Percentiles rank a stretch among this genome's conserved stretches.
These are phyloP conservation scores for Meredithiella fracta DNA, from an alignment of 2,329 filamentous ascomycete genomes.

Conservation along the genomic window DNA sequence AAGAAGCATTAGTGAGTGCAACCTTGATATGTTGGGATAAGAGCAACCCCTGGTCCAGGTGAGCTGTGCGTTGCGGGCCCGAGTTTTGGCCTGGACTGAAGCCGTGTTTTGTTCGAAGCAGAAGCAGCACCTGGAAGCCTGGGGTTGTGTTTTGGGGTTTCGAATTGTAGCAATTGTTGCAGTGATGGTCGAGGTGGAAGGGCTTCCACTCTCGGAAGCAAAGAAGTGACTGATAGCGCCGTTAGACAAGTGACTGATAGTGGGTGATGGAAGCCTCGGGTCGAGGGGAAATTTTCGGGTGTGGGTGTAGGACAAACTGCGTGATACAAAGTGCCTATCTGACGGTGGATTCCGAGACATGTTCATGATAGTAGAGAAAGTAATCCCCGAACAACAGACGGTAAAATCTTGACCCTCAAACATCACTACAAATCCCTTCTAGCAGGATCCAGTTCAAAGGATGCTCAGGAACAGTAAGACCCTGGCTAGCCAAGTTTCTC, in stretches of 20 bases:
- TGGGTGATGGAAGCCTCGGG: not conserved
- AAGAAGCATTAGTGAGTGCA: constrained; percentile 2
- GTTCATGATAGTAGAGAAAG: not conserved
- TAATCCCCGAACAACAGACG: not conserved
- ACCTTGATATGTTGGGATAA: constrained; percentile 3
- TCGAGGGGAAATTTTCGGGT: not conserved
- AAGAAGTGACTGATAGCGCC: not conserved
- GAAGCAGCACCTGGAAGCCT: constrained; percentile 4
- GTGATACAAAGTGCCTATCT: not conserved
- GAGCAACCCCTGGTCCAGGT: not conserved
- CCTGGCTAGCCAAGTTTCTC: not conserved
- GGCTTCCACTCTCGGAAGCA: not conserved
- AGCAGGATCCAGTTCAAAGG: not conserved
- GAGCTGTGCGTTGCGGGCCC: not conserved
- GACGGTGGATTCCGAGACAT: not conserved
- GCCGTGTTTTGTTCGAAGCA: constrained; percentile 3
- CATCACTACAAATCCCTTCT: not conserved
- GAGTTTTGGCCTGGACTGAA: constrained; percentile 1
- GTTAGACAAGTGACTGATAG: not conserved
- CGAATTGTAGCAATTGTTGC: not conserved
- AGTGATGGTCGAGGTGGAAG: not conserved
- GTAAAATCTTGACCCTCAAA: no score
- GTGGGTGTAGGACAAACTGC: not conserved
- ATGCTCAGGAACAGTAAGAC: not conserved
- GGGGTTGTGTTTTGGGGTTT: not conserved